These are phyloP conservation scores for Mixia osmundae DNA, from an alignment of 1,284 basidiomycete species.

Conservation along the genomic window DNA sequence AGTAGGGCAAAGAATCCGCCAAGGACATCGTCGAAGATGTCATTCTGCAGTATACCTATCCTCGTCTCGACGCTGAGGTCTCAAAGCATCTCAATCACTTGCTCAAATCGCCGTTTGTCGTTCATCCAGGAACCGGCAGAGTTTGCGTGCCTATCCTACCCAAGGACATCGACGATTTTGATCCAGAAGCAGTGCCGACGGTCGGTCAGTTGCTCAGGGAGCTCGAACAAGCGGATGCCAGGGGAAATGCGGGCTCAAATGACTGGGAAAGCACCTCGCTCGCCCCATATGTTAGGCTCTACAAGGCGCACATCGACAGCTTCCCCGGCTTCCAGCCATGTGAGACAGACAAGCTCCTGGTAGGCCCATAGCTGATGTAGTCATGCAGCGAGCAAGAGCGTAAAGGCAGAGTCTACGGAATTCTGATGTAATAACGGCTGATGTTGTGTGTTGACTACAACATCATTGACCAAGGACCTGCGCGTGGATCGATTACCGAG, in stretches of 20 bases:
- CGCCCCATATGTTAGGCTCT: no score
- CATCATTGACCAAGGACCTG: no score
- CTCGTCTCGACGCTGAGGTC: conserved; percentile 86
- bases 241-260: conserved; percentile 21
- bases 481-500: no score
- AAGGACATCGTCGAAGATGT: conserved; percentile 50
- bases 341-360: no score
- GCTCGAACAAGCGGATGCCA: conserved; percentile 33
- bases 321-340: no score
- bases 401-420: no score
- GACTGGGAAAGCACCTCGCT: conserved; percentile 8
- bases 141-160: conserved; percentile 87
- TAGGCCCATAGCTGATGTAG: no score
- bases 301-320: no score
- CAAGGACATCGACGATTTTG: conserved; percentile 46
- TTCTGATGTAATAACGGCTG: no score
- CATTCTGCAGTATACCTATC: conserved; percentile 84
- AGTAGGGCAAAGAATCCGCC: no score
- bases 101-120: conserved; percentile 89
- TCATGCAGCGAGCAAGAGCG: no score
- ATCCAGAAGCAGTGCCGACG: conserved; percentile 66
- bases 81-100: conserved; percentile 94
- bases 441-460: no score
- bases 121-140: conserved; percentile 82
- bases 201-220: conserved; percentile 59